phyloP scores from a whole-genome alignment of 148 eudicot genomes.

The Persicaria tinctoria region DNA sequence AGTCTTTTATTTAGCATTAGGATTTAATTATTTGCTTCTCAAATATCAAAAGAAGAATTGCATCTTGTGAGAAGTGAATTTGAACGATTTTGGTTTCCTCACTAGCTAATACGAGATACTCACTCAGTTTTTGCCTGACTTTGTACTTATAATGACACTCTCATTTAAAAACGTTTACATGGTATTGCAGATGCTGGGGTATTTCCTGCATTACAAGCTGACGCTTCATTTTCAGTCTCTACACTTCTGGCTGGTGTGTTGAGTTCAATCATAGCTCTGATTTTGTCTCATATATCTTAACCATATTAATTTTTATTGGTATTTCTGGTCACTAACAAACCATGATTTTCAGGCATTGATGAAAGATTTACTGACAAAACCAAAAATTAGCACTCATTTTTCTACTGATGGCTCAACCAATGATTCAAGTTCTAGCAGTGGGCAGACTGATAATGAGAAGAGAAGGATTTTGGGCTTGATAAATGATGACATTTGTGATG shows the following conservation, averaged over 20 bases:
- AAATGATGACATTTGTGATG: constrained; percentile 69
- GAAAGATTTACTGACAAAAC: constrained; percentile 67
- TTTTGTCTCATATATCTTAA: neutral
- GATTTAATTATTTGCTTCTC: too few species aligned
- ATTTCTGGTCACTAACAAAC: neutral
- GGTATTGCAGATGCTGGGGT: constrained; percentile 78
- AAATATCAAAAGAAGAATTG: too few species aligned
- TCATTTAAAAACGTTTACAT: neutral
- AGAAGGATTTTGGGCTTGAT: constrained; percentile 44
- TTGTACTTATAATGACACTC: neutral
- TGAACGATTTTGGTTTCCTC: too few species aligned
- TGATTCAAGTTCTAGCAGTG: constrained; percentile 33
- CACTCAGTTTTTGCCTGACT: neutral
- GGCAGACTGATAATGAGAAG: constrained; percentile 48
- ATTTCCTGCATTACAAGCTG: constrained; percentile 73
- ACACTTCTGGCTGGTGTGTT: constrained; percentile 87
- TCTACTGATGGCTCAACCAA: constrained; percentile 30
- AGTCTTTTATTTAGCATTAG: too few species aligned
- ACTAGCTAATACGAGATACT: too few species aligned
- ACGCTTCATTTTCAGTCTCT: constrained; percentile 71
- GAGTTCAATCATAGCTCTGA: neutral
- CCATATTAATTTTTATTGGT: neutral
- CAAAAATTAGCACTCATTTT: constrained; percentile 42
- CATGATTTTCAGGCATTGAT: constrained; percentile 34
- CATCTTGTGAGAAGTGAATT: too few species aligned